phyloP scores from a whole-genome alignment of 257 asterid species.

The Jacaranda mimosifolia region DNA sequence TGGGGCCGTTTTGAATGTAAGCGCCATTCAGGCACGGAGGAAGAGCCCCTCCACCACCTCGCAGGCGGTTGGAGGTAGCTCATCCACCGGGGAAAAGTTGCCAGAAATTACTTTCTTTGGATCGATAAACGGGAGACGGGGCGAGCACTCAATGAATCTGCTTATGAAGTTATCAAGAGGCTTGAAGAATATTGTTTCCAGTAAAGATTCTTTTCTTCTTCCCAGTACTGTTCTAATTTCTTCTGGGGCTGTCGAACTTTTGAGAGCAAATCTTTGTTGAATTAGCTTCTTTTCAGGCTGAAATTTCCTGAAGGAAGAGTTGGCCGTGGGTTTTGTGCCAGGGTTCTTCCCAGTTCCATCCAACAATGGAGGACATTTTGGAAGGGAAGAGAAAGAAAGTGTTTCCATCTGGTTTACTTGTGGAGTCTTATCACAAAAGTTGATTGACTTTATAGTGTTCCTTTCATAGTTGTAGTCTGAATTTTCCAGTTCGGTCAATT shows the following conservation, averaged over 20 bases:
- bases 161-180: conserved; percentile 37
- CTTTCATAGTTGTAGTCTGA: no score
- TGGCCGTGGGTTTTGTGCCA: not conserved
- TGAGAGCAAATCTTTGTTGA: not conserved
- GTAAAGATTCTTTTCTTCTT: conserved; percentile 17
- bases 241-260: not conserved
- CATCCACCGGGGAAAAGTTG: conserved; percentile 56
- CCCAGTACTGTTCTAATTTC: not conserved
- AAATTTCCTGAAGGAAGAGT: not conserved
- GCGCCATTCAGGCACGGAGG: conserved; percentile 63
- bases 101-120: conserved; percentile 48
- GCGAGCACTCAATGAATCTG: conserved; percentile 38
- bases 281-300: not conserved
- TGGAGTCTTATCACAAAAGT: no score
- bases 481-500: no score
- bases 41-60: conserved; percentile 55
- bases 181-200: conserved; percentile 27
- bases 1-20: conserved; percentile 70
- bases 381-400: conserved; percentile 35
- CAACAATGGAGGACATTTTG: conserved; percentile 8
- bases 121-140: conserved; percentile 42
- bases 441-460: no score
- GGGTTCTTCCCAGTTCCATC: conserved; percentile 23
- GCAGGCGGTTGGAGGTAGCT: conserved; percentile 63
- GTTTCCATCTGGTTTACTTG: no score